A percentile compares a stretch with the other conserved stretches of the same genome.
Conservation (phyloP, 805 yeast genomes). For the Komagataella phaffii region DNA sequence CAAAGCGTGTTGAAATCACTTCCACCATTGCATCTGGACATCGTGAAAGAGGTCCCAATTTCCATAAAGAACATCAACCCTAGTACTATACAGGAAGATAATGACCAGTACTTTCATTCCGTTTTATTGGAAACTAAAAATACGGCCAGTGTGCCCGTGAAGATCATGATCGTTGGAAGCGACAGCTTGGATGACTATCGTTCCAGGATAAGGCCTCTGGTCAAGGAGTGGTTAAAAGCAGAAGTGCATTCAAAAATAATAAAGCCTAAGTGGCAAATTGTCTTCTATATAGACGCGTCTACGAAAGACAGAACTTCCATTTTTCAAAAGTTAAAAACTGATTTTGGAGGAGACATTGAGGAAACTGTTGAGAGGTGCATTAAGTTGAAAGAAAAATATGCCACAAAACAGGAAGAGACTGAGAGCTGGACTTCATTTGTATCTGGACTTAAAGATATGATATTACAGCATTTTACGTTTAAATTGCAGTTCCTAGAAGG, state of each 20-base stretch:
- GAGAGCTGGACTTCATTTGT: slow-evolving; percentile 39
- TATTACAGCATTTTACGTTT: slow-evolving; percentile 39
- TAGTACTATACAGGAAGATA: slow-evolving; percentile 2
- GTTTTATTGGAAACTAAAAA: slow-evolving; percentile 3
- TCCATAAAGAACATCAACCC: not conserved
- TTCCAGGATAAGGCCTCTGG: slow-evolving; percentile 66
- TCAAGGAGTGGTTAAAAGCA: slow-evolving; percentile 63
- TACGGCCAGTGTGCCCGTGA: slow-evolving; percentile 33
- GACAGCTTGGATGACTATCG: slow-evolving; percentile 64
- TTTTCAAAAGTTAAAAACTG: slow-evolving; percentile 16
- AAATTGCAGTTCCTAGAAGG: slow-evolving; percentile 27
- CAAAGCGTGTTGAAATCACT: slow-evolving; percentile 50
- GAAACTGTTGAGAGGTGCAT: slow-evolving; percentile 20
- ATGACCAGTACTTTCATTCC: slow-evolving; percentile 6
- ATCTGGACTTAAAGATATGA: slow-evolving; percentile 29
- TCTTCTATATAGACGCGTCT: slow-evolving; percentile 25
- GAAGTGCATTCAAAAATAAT: slow-evolving; percentile 22
- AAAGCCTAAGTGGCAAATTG: slow-evolving; percentile 49
- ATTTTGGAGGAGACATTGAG: slow-evolving; percentile 11
- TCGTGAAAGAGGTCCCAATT: slow-evolving; percentile 44
- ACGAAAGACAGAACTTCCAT: slow-evolving; percentile 14
- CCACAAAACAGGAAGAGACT: slow-evolving; percentile 21
- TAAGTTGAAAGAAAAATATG: slow-evolving; percentile 23
- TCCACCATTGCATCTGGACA: slow-evolving; percentile 37
- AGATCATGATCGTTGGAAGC: slow-evolving; percentile 56